A percentile compares a stretch with the other conserved stretches of the same genome.
Conservation (phyloP, 805 yeast species). For the Candida lessepsii region DNA sequence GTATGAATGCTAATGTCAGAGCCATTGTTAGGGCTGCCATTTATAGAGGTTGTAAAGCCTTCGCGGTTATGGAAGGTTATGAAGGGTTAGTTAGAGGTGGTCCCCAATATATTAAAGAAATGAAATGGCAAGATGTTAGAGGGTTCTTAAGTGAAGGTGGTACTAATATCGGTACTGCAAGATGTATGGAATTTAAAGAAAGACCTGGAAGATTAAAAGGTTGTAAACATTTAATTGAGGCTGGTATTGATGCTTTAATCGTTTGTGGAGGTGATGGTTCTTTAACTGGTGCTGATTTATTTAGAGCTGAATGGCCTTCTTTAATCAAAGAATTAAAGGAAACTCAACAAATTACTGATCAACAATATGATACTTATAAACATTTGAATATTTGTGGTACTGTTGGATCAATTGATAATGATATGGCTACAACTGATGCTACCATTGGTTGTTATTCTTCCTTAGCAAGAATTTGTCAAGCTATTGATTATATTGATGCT, state of each 20-base stretch:
- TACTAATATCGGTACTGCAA: slow-evolving; percentile 93
- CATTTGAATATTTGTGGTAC: slow-evolving; percentile 86
- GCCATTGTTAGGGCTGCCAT: slow-evolving; percentile 95
- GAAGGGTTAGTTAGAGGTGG: slow-evolving; percentile 92
- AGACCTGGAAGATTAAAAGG: slow-evolving; percentile 81
- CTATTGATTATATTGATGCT: slow-evolving; percentile 95
- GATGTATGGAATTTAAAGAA: slow-evolving; percentile 83
- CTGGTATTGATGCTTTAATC: slow-evolving; percentile 91
- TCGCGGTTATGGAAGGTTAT: slow-evolving; percentile 91
- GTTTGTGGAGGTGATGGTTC: slow-evolving; percentile 99
- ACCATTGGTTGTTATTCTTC: slow-evolving; percentile 97
- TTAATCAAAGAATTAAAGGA: slow-evolving; percentile 69
- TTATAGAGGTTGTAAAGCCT: slow-evolving; percentile 82
- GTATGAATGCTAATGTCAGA: slow-evolving; percentile 95
- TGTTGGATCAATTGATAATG: slow-evolving; percentile 97
- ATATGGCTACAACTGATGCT: slow-evolving; percentile 95
- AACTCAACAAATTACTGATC: slow-evolving; percentile 54
- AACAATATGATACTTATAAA: slow-evolving; percentile 59
- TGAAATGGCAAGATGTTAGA: slow-evolving; percentile 93
- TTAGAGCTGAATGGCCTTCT: slow-evolving; percentile 93
- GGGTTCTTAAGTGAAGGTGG: slow-evolving; percentile 94
- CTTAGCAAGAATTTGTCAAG: slow-evolving; percentile 86
- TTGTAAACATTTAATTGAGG: slow-evolving; percentile 76
- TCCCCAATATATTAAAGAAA: slow-evolving; percentile 60
- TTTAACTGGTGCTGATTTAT: slow-evolving; percentile 93